Conservation (phyloP, 768 basidiomycete genomes). For the Phylloporus rhodoxanthus region DNA sequence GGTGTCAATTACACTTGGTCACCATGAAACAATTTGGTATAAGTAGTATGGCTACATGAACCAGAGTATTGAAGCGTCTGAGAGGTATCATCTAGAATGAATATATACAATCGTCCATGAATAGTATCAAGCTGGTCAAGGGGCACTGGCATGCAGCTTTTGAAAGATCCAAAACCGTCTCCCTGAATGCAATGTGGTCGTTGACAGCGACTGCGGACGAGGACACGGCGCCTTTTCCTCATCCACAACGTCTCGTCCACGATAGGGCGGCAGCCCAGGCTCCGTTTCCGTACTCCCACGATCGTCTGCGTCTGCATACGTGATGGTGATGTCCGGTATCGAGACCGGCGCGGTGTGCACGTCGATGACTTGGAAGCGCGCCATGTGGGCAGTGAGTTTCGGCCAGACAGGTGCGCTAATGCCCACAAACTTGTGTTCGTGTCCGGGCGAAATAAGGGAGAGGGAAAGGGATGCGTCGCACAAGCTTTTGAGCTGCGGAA, state of each 20-base stretch:
- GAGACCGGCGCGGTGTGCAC: constrained; percentile 19
- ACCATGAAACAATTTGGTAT: too few relatives aligned
- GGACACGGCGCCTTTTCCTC: constrained; percentile 15
- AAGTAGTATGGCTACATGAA: background rate
- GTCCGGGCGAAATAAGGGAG: constrained; percentile 33
- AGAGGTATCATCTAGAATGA: background rate
- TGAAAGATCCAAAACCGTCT: constrained; percentile 16
- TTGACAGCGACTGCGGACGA: background rate
- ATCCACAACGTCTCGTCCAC: background rate
- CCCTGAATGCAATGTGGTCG: background rate
- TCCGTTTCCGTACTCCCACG: constrained; percentile 9
- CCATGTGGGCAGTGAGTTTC: constrained; percentile 34
- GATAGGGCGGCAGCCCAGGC: constrained; percentile 38
- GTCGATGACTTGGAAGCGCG: constrained; percentile 45
- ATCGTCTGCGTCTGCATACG: constrained; percentile 16
- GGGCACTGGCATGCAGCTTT: constrained; percentile 1
- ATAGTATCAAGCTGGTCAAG: background rate
- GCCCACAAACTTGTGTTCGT: constrained; percentile 34
- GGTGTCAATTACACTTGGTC: too few relatives aligned
- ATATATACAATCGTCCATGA: background rate
- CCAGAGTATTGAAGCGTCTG: background rate
- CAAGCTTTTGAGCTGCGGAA: constrained; percentile 35
- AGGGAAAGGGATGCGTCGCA: constrained; percentile 42
- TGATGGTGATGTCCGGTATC: constrained; percentile 29
- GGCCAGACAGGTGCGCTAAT: constrained; percentile 52